Evolutionary conservation across 345 rosid species (phyloP), one percentile per base, ranked within the genome.

Genomic region (Eucalyptus viminalis): DNA sequence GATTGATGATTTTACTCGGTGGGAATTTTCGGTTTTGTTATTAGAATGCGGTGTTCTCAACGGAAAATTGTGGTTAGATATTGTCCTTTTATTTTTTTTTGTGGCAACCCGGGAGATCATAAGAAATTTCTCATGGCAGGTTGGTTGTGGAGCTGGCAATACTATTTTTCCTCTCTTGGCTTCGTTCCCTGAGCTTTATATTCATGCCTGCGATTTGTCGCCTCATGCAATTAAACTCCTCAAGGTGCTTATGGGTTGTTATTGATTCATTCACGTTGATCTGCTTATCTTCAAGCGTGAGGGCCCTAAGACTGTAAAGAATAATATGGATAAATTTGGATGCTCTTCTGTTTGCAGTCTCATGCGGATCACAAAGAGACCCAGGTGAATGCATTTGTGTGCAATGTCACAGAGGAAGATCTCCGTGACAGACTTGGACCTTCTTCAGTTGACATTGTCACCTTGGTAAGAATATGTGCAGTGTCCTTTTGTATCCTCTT

Each of bases 81-180:
- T 40, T 11, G 37, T 40, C 15, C 27, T 76, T 76, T 37, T 37
- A 6, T 1, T 76, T 11, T 37, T 37, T 37, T 19, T 10, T 21
- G 1, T 76, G 47, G 47, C 83, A 21, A 72, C 45, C 47, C 0
- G 9, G 43, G 83, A 37, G 27, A 76, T 76, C 83, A 21, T 76
- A 11, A 76, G 47, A 11, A 40, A 21, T 76, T 76, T 76, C 29
- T 76, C 2, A 11, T 88, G 54, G 67, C 94, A 94, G 96, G 91
- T 94, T 49, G 95, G 95, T 12, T 95, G 95, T 51, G 95, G 97
- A 88, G 92, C 92, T 90, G 95, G 95, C 87, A 94, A 95, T 91
- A 94, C 97, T 47, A 90, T 94, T 43, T 94, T 94, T 89, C 95
- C 95, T 49, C 94, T 95, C 50, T 22, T 95, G 91, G 91, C 94